Evolutionary conservation across 176 grass and related monocot species (phyloP).

Genomic region (Ensete ventricosum): DNA sequence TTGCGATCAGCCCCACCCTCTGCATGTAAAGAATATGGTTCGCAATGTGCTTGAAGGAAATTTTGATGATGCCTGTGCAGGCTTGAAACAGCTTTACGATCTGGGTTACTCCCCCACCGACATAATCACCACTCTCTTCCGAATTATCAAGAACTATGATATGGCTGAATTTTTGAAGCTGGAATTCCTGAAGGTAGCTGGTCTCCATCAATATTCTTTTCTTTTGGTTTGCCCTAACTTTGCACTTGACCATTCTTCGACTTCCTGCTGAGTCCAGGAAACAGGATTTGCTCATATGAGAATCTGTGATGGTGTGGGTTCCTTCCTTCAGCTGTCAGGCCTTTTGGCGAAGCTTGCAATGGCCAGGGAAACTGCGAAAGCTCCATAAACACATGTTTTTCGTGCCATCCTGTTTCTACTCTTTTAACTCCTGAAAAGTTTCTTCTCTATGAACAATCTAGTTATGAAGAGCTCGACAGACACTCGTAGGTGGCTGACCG

Average conservation of each 20-base stretch:
- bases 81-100: constrained; percentile 82
- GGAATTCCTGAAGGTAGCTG: constrained; percentile 74
- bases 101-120: constrained; percentile 87
- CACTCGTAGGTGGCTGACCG: not conserved
- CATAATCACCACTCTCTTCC: constrained; percentile 91
- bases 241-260: not conserved
- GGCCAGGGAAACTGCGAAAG: constrained; percentile 63
- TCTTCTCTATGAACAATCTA: not conserved
- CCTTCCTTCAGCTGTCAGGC: constrained; percentile 83
- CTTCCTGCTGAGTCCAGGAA: constrained; percentile 39
- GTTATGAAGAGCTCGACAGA: not conserved
- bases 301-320: constrained; percentile 94
- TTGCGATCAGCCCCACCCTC: constrained; percentile 87
- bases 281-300: constrained; percentile 96
- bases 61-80: constrained; percentile 70
- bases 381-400: constrained; percentile 4
- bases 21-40: constrained; percentile 88
- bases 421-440: not conserved
- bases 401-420: not conserved
- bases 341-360: constrained; percentile 77
- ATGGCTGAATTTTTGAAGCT: constrained; percentile 93
- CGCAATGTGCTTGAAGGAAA: constrained; percentile 76
- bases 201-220: not conserved
- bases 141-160: constrained; percentile 90
- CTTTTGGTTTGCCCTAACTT: not conserved